Evolutionary conservation across 1,284 basidiomycete genomes (phyloP).

Genomic region (Omphalotus olearius): DNA sequence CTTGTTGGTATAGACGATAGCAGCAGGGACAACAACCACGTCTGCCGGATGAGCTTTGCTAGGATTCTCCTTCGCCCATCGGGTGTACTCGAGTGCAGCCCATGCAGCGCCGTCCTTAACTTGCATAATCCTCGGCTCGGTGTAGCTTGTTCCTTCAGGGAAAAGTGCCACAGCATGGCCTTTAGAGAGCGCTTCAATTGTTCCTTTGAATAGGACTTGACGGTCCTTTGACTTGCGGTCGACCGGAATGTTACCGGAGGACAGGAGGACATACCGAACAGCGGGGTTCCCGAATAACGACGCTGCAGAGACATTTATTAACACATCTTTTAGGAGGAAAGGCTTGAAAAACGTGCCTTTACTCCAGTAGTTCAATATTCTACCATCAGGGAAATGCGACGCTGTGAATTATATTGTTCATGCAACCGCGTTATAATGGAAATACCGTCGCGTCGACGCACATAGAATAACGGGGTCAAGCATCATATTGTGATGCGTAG

Average conservation of each 20-base stretch:
- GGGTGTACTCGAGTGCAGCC: constrained; percentile 90
- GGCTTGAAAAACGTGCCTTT: constrained; percentile 56
- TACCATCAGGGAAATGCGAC: constrained; percentile 69
- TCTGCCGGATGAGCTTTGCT: constrained; percentile 35
- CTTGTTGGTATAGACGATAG: constrained; percentile 94
- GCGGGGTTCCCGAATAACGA: constrained; percentile 77
- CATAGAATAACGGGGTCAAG: constrained; percentile 80
- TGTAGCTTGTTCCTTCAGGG: constrained; percentile 90
- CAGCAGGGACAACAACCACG: constrained; percentile 71
- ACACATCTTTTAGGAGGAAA: no score
- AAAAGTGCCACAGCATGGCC: constrained; percentile 88
- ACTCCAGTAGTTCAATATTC: constrained; percentile 93
- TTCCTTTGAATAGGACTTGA: constrained; percentile 84
- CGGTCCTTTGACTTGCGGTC: constrained; percentile 91
- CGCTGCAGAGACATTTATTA: constrained; percentile 33
- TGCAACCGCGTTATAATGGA: not conserved
- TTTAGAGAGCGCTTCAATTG: constrained; percentile 78
- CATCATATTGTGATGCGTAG: constrained; percentile 92
- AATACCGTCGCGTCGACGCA: constrained; percentile 36
- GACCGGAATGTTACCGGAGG: constrained; percentile 93
- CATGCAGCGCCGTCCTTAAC: constrained; percentile 96
- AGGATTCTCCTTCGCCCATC: constrained; percentile 62
- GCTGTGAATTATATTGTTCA: constrained; percentile 38
- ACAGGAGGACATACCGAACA: constrained; percentile 72
- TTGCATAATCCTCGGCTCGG: constrained; percentile 88